These are phyloP conservation scores for Erodium chrysanthum DNA, from an alignment of 441 rosid species.

Conservation along the genomic window DNA sequence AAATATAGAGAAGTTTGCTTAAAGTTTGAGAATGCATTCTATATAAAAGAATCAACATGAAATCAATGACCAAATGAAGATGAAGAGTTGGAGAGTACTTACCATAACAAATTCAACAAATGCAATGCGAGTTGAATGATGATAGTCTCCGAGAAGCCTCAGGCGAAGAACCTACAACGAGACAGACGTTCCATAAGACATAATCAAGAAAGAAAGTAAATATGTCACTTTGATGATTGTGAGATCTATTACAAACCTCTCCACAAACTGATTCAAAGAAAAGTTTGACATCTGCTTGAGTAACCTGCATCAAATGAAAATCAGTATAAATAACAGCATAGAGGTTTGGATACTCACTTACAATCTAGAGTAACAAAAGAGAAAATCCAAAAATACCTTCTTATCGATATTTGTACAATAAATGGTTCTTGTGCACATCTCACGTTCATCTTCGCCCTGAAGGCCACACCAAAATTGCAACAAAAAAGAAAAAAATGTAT, in stretches of 20 bases:
- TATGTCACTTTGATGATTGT: background rate
- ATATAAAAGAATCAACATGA: background rate
- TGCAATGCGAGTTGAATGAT: slow-evolving; percentile 83
- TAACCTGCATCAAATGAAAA: slow-evolving; percentile 41
- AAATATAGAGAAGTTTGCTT: background rate
- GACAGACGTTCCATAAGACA: slow-evolving; percentile 16
- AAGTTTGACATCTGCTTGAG: slow-evolving; percentile 65
- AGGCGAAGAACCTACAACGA: slow-evolving; percentile 60
- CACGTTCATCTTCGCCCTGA: slow-evolving; percentile 15
- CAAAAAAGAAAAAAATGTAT: background rate
- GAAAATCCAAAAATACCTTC: slow-evolving; percentile 36
- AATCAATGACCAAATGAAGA: background rate
- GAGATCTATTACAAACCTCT: slow-evolving; percentile 45
- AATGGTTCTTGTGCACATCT: slow-evolving; percentile 72
- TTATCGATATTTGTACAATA: slow-evolving; percentile 78
- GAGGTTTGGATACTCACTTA: background rate
- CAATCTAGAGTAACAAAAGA: no score
- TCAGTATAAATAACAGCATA: background rate
- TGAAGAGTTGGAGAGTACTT: slow-evolving; percentile 16
- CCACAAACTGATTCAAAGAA: slow-evolving; percentile 84
- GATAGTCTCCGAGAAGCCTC: slow-evolving; percentile 85
- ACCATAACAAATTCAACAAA: slow-evolving; percentile 52
- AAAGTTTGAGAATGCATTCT: no score
- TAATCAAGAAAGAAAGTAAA: background rate
- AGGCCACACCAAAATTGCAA: slow-evolving; percentile 14